These are phyloP conservation scores for Venturiaceae sp. DNA, from an alignment of 2,329 filamentous ascomycete genomes.

Conservation along the genomic window DNA sequence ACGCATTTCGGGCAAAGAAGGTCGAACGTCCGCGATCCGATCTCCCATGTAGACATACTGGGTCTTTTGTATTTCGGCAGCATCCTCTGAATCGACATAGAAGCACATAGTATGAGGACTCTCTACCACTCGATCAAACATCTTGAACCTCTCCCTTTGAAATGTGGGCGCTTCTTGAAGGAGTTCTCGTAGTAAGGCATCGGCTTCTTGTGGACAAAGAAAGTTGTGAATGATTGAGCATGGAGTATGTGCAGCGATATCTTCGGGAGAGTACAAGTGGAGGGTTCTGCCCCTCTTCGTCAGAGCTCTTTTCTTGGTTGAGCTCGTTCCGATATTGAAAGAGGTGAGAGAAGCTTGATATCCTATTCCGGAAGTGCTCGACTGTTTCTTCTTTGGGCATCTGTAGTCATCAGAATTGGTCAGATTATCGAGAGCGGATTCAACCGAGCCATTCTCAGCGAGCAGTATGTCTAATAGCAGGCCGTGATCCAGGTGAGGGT, in stretches of 20 bases:
- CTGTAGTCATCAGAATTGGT: conserved; percentile 20
- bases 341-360: conserved; percentile 32
- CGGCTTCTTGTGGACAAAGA: conserved; percentile 60
- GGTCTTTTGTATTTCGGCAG: conserved; percentile 58
- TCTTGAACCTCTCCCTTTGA: conserved; percentile 62
- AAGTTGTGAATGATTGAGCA: conserved; percentile 93
- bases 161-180: conserved; percentile 65
- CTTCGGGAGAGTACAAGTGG: conserved; percentile 70
- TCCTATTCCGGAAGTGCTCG: conserved; percentile 18
- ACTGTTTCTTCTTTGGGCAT: conserved; percentile 21
- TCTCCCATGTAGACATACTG: conserved; percentile 84
- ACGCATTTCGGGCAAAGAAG: conserved; percentile 64
- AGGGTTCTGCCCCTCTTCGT: conserved; percentile 74
- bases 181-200: conserved; percentile 65
- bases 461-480: conserved; percentile 70
- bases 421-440: conserved; percentile 52
- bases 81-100: conserved; percentile 67
- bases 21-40: conserved; percentile 63
- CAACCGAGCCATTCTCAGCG: conserved; percentile 66
- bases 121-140: conserved; percentile 80
- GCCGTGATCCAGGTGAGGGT: conserved; percentile 54
- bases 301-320: conserved; percentile 32
- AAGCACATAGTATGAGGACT: conserved; percentile 79
- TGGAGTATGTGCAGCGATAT: conserved; percentile 74
- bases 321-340: conserved; percentile 7